Evolutionary conservation across 2,329 filamentous ascomycete species (phyloP).

Genomic region (Davidsoniella virescens): DNA sequence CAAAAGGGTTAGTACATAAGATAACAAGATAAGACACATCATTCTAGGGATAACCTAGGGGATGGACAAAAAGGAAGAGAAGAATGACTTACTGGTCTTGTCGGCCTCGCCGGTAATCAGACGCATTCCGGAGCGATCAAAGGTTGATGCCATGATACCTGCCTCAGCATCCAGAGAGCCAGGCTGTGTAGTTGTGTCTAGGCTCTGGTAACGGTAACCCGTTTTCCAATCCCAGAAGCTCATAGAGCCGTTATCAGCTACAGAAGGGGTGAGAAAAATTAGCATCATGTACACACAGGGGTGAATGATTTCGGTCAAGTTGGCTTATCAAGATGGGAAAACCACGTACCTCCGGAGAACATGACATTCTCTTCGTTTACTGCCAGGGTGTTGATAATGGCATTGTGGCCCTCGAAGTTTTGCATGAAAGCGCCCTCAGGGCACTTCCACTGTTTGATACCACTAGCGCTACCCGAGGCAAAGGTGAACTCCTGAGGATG

Average conservation of each 20-base stretch:
- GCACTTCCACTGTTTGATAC: slow-evolving; percentile 99
- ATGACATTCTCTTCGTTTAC: slow-evolving; percentile 92
- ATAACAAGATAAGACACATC: slow-evolving; percentile 15
- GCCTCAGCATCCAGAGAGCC: slow-evolving; percentile 87
- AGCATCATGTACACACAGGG: neutral
- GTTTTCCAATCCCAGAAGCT: slow-evolving; percentile 99
- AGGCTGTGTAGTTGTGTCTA: slow-evolving; percentile 85
- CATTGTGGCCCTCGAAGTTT: slow-evolving; percentile 92
- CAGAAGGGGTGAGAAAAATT: neutral
- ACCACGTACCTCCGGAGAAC: slow-evolving; percentile 56
- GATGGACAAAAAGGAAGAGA: neutral
- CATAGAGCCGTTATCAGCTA: slow-evolving; percentile 81
- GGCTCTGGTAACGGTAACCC: slow-evolving; percentile 74
- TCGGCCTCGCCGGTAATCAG: slow-evolving; percentile 91
- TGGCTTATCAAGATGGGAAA: neutral
- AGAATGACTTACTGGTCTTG: slow-evolving; percentile 57
- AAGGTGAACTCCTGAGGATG: slow-evolving; percentile 96
- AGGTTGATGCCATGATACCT: slow-evolving; percentile 86
- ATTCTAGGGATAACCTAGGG: neutral
- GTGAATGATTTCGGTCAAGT: neutral
- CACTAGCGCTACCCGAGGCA: slow-evolving; percentile 75
- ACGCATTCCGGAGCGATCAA: slow-evolving; percentile 74
- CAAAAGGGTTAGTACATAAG: neutral
- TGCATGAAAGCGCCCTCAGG: slow-evolving; percentile 98
- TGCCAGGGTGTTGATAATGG: slow-evolving; percentile 85